phyloP scores from a whole-genome alignment of 768 basidiomycete genomes.

The Xanthoconium stramineum region DNA sequence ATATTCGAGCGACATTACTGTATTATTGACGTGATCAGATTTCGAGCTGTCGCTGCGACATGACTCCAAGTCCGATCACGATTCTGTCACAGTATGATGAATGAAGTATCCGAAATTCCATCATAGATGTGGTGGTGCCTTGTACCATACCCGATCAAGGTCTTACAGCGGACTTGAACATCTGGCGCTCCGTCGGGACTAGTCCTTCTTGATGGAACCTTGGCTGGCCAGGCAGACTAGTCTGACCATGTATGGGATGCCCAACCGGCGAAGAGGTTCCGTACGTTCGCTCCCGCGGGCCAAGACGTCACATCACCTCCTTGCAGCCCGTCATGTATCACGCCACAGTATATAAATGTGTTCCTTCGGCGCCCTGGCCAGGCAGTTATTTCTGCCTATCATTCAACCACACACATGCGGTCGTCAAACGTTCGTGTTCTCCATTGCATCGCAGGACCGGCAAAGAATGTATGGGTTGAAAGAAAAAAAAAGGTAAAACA shows the following conservation, averaged over 20 bases:
- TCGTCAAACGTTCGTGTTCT: not conserved
- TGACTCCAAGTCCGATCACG: not conserved
- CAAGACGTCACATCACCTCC: not conserved
- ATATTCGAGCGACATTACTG: too few relatives aligned
- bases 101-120: too few relatives aligned
- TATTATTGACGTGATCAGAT: too few relatives aligned
- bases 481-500: not conserved
- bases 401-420: not conserved
- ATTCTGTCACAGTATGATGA: not conserved
- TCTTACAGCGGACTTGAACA: not conserved
- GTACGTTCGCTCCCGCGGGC: not conserved
- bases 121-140: not conserved
- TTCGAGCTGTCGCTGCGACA: too few relatives aligned
- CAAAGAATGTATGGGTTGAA: not conserved
- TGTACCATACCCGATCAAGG: not conserved
- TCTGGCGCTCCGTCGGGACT: not conserved
- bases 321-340: too few relatives aligned
- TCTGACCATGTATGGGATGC: not conserved
- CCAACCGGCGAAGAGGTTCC: not conserved
- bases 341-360: too few relatives aligned
- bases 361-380: not conserved
- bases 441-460: not conserved
- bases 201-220: not conserved
- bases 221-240: too few relatives aligned
- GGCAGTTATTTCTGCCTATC: not conserved